Base-by-base conservation (phyloP, 768 basidiomycete species). In the Clathrus columnatus region DNA sequence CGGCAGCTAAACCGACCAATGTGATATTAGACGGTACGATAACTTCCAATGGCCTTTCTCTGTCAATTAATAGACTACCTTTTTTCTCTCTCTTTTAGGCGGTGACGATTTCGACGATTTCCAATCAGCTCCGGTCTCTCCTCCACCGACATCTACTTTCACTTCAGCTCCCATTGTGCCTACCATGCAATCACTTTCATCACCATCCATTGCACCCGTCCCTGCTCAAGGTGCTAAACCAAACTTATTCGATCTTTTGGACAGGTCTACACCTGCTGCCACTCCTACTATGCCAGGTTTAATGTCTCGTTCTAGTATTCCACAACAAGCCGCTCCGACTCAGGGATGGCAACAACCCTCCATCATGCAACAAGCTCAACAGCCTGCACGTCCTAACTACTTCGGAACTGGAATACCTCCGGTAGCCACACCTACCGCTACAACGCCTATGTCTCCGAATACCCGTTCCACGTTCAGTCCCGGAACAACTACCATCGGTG, bases 31-130 rank as follows among this genome's bases (percentile, higher is more conserved):
- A 56, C 23, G 36, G 7, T 21, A 50, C 20, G 36, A 17, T 48
- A 11, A 18, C 26, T 17, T n/a, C n/a, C n/a, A n/a, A n/a, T n/a
- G n/a, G n/a, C n/a, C n/a, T n/a, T n/a, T n/a, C n/a, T n/a, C n/a
- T n/a, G n/a, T n/a, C n/a, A n/a, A n/a, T n/a, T 54, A 46, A 20
- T 32, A 47, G 29, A 28, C 44, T 29, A 48, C 51, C 55, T 60
- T 20, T 58, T 61, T 23, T 61, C n/a, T n/a, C n/a, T n/a, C 48
- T n/a, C 50, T 55, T 20, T 56, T 56, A 78, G 53, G 29, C 42
- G 87, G 88, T 62, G 90, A 92, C 60, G 90, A 92, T 49, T 92
- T 92, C 61, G 83, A 80, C 50, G 90, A 91, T 66, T 92, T 92
- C 73, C 85, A 89, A 67, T 82, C 80, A 18, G 87, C 84, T 2